Conservation (phyloP, 2,329 filamentous ascomycete species). For the Penicillium sp. region DNA sequence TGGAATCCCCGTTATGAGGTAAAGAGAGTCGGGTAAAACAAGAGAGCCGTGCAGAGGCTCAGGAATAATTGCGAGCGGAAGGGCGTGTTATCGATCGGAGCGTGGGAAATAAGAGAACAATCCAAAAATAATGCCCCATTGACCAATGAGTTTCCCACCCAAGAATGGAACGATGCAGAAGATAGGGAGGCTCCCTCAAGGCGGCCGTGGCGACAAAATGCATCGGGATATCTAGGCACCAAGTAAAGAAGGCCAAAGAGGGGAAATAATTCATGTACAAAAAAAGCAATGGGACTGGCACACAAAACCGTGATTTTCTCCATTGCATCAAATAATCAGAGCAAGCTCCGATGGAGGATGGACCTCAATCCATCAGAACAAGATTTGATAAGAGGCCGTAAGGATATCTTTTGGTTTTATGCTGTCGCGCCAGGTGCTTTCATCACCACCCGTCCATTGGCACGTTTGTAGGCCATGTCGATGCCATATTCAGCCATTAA, state of each 20-base stretch:
- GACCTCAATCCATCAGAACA: background rate
- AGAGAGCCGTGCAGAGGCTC: slow-evolving; percentile 11
- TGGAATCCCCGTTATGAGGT: background rate
- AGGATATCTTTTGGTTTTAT: slow-evolving; percentile 12
- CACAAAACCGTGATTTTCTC: background rate
- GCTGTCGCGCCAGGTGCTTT: slow-evolving; percentile 33
- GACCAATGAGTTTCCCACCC: slow-evolving; percentile 2
- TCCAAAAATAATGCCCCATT: slow-evolving; percentile 1
- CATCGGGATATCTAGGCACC: slow-evolving; percentile 15
- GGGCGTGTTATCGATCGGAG: slow-evolving; percentile 2
- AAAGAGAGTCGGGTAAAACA: slow-evolving; percentile 2
- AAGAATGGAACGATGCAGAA: slow-evolving; percentile 10
- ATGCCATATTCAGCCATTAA: slow-evolving; percentile 31
- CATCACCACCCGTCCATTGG: slow-evolving; percentile 39
- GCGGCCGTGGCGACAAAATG: slow-evolving; percentile 8
- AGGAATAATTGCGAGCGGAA: slow-evolving; percentile 10
- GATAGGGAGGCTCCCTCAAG: slow-evolving; percentile 1
- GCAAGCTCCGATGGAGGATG: background rate
- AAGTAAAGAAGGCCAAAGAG: slow-evolving; percentile 8
- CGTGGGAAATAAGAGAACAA: slow-evolving; percentile 4
- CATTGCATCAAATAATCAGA: background rate
- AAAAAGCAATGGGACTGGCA: slow-evolving; percentile 12
- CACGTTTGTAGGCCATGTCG: slow-evolving; percentile 41
- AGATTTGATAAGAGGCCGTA: background rate
- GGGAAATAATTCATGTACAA: slow-evolving; percentile 24